Evolutionary conservation across 139 green algal species (phyloP), one percentile per base, ranked within the genome.

Genomic region (Pleodorina starrii): DNA sequence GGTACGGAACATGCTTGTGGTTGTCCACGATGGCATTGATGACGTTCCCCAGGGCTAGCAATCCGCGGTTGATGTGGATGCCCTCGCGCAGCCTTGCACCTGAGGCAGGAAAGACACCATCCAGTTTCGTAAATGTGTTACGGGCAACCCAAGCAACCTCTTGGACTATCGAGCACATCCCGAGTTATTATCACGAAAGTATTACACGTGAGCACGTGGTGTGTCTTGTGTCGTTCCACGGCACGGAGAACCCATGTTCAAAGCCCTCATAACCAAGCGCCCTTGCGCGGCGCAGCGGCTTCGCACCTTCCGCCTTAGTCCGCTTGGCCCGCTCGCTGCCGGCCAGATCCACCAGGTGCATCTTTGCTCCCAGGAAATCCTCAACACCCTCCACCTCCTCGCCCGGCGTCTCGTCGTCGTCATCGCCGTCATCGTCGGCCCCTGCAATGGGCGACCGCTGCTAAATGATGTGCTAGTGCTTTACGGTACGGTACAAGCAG

Each of bases 31-130:
- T 95, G 5, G 98, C 96, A 76, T 94, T 97, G 91, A 99, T 99
- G 29, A 99, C 98, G 85, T 99, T 99, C 44, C 97, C 97, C 0
- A 99, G 92, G 2, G 98, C 97, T n/a, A 99, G 94, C 88, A 99
- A 93, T 11, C 98, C 92, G 16, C 93, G 91, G 92, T 99, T 99
- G 90, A 99, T 99, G 81, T 98, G 94, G 86, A 99, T 98, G 69
- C 96, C 98, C 92, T 98, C 97, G 66, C 96, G 87, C 46, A 97
- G 90, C 25, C 94, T 90, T 16, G 90, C 90, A 50, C 91, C 84
- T 89, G 83, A 4, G 27, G 32, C 11, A 11, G n/a, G 19, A 38
- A 35, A 38, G 63, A 73, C 29, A 73, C n/a, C n/a, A n/a, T n/a
- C n/a, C n/a, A n/a, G n/a, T n/a, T n/a, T n/a, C n/a, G n/a, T n/a